Percentiles rank a stretch among this genome's conserved stretches.
Conservation (phyloP, 2,329 filamentous ascomycete genomes). For the Diaporthe longicolla region DNA sequence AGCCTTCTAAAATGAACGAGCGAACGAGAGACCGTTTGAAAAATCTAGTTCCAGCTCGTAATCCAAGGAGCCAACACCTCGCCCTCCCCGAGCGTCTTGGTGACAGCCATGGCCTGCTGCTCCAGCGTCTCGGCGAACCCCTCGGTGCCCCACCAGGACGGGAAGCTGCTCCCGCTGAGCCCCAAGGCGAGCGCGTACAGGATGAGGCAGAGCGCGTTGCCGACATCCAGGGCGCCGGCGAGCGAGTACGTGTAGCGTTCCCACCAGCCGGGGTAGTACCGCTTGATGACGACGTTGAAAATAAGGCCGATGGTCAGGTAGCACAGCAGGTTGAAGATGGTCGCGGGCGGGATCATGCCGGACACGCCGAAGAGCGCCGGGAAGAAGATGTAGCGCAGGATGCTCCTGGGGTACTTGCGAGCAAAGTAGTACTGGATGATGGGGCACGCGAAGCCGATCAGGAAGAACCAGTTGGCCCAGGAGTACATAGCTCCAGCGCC, state of each 20-base stretch:
- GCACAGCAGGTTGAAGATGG: constrained; percentile 33
- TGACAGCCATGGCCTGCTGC: background rate
- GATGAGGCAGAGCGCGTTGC: constrained; percentile 32
- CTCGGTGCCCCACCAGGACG: constrained; percentile 15
- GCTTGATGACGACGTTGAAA: constrained; percentile 27
- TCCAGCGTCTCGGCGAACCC: constrained; percentile 3
- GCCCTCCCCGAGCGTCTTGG: constrained; percentile 18
- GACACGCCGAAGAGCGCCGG: constrained; percentile 1
- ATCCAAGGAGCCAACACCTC: constrained; percentile 25
- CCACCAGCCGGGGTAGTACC: constrained; percentile 7
- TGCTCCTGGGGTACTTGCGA: constrained; percentile 5
- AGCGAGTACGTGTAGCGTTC: constrained; percentile 30
- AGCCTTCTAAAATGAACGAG: too few relatives aligned
- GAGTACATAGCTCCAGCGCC: constrained; percentile 30
- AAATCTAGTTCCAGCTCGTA: constrained; percentile 2
- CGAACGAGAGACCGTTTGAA: background rate
- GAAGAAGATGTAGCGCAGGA: constrained; percentile 25
- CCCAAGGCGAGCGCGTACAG: constrained; percentile 27
- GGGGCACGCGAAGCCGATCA: constrained; percentile 35
- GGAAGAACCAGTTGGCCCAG: constrained; percentile 37
- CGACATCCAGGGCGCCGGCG: constrained; percentile 32
- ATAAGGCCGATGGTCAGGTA: constrained; percentile 23
- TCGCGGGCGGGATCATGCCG: constrained; percentile 13
- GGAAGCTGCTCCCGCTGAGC: constrained; percentile 19
- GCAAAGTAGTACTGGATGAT: constrained; percentile 45